Percentiles rank a stretch among this genome's conserved stretches.
phyloP scores from a whole-genome alignment of 805 yeast species.

The Nakazawaea wyomingensis region DNA sequence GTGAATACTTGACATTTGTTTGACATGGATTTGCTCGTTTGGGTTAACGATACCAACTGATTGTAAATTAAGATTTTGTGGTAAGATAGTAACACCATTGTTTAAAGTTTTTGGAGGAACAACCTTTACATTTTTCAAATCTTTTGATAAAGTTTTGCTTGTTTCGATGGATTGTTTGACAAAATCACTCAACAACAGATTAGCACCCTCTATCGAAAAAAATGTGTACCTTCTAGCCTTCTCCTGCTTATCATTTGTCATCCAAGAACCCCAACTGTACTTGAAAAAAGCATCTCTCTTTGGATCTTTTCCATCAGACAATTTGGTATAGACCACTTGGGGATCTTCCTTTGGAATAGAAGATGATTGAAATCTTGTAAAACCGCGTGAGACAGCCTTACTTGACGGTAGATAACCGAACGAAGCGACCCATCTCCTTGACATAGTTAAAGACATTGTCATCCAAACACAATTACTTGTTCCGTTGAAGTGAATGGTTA shows the following conservation, averaged over 20 bases:
- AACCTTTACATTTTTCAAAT: slow-evolving; percentile 1
- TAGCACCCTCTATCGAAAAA: slow-evolving; percentile 77
- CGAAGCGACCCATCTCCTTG: not conserved
- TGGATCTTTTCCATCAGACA: slow-evolving; percentile 61
- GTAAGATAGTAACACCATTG: slow-evolving; percentile 23
- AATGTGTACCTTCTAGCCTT: slow-evolving; percentile 72
- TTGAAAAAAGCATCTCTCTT: slow-evolving; percentile 69
- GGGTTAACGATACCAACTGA: slow-evolving; percentile 40
- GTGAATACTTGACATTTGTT: slow-evolving; percentile 76
- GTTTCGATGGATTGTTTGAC: slow-evolving; percentile 31
- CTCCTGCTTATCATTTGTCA: slow-evolving; percentile 69
- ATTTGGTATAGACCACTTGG: slow-evolving; percentile 43
- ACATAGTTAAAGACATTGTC: not conserved
- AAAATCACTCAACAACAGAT: slow-evolving; percentile 43
- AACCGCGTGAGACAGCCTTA: not conserved
- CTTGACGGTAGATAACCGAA: not conserved
- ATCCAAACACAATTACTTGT: no score
- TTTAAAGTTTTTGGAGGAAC: slow-evolving; percentile 21
- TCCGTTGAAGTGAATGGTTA: no score
- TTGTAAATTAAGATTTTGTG: slow-evolving; percentile 40
- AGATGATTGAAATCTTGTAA: slow-evolving; percentile 6
- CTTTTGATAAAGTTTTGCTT: slow-evolving; percentile 16
- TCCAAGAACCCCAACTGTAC: slow-evolving; percentile 96
- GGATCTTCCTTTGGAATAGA: not conserved
- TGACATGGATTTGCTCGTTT: slow-evolving; percentile 44